Evolutionary conservation across 2,329 filamentous ascomycete genomes (phyloP), one percentile per base, ranked within the genome.

Genomic region (Pseudomassariella vexata): DNA sequence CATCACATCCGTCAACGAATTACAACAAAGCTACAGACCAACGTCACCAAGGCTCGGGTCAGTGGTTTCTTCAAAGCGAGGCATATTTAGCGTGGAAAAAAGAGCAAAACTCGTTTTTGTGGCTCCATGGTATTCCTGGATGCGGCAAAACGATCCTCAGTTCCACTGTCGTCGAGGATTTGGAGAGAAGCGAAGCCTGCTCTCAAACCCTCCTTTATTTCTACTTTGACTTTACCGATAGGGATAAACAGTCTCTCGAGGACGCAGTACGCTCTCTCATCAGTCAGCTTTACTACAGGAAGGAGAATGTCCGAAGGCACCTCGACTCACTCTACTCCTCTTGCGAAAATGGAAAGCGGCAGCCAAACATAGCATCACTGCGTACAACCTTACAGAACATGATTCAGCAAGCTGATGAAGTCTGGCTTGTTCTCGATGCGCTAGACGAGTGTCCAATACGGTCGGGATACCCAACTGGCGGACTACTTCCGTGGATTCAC

Each of bases 131-230:
- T 1, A 61, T 59, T 14, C 49, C 56, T n/a, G 61, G 61, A 23
- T 65, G 60, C 30, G 60, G 63, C 7, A 65, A 65, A 39, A 63
- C 59, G 1, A 46, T 65, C 32, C 47, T 65, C 1, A 56, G 52
- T 36, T 61, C 55, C 5, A 56, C 49, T 2, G 39, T 64, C 20
- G 45, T 63, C n/a, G 29, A 56, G 35, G 32, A 53, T 32, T 31
- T 53, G 9, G 28, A 42, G 12, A 12, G 31, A 14, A 29, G 12
- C n/a, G 5, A 16, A 4, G 18, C 24, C 12, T 19, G n/a, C 10
- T 21, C 19, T 12, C 24, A 17, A 16, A 26, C 19, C 9, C 17
- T 46, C 8, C 18, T 47, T 3, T 59, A 57, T 30, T 62, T 57
- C 39, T 59, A 55, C 36, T 62, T 62, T 28, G 52, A 55, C 30